Base-by-base conservation (phyloP, 768 basidiomycete species). In the Boletus patriciae region DNA sequence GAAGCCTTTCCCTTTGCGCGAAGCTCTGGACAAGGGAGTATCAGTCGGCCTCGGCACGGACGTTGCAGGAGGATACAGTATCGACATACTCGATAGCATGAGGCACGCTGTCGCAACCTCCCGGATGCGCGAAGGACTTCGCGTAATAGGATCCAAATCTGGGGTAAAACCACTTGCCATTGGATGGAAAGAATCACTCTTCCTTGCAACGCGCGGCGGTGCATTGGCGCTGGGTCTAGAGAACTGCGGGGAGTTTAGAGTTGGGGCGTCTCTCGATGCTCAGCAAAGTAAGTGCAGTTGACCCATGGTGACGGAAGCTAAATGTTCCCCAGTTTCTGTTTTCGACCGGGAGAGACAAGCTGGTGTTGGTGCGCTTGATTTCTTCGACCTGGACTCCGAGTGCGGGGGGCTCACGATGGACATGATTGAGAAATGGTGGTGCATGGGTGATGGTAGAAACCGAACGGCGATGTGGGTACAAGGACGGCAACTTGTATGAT, bases 391-490 rank as follows among this genome's bases (percentile, higher is more conserved):
- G 46, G 52, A 60, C 52, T 7, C 51, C 33, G 36, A 52, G 57
- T 12, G 18, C n/a, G 37, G 49, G 54, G 52, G 47, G 31, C 51
- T 80, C 51, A 72, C 72, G 8, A 65, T 76, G 42, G 87, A 87
- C 49, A 74, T 83, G 72, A 61, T 94, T 23, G 94, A 95, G 71
- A 91, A 88, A 66, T 94, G 94, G 94, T 95, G 92, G 91, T 90
- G 90, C 63, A 67, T 88, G 41, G 93, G 93, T 0, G 86, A 90
- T 65, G 65, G 65, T 6, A 77, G 80, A 49, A 94, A 94, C 71
- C 80, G 90, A 19, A 64, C 55, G 2, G 76, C 72, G 4, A 78
- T 93, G 70, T 96, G 91, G 89, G 79, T 94, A 4, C 90, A 92
- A 70, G 92, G 92, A 13, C 62, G 34, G 31, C 59, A n/a, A 38